Base-by-base conservation (phyloP, 768 basidiomycete genomes). In the Boletus vinaceobasis region DNA sequence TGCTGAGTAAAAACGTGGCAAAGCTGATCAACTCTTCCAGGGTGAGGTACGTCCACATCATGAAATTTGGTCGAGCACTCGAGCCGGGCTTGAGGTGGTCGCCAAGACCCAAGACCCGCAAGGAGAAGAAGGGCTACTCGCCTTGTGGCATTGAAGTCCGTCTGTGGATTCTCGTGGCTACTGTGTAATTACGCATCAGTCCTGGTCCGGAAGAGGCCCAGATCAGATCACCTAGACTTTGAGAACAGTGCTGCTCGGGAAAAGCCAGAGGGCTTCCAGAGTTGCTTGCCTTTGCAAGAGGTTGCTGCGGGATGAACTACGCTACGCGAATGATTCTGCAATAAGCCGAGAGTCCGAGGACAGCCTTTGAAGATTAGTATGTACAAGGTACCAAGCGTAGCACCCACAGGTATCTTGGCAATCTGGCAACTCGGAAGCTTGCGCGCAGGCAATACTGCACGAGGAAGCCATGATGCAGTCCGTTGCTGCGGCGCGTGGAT, bases 401-500 rank as follows among this genome's bases (percentile, higher is more conserved):
- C 29, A 17, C 19, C 3, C 10, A 43, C 27, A 8, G 15, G 40
- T 14, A 19, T 45, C 29, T 32, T 21, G 38, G 19, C 6, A 21
- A 17, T 33, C 48, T 10, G 27, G 52, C 31, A 26, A 38, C 19
- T 32, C 38, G 38, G 52, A 27, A 32, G 23, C 9, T 31, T 21
- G 27, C 17, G 11, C 23, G 13, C 48, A 29, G 38, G 49, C 15
- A 31, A 32, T 21, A 21, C 19, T 23, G 26, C 52, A 55, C 42
- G 53, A 55, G 53, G 53, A 56, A 26, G n/a, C 53, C 53, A 44
- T 32, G 44, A 43, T 19, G 29, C 40, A 42, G 29, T n/a, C 26
- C 7, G 26, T 11, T 31, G 14, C 44, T 29, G 48, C 33, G 48
- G 35, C 36, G 40, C 26, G 35, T 36, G 53, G 23, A 11, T 36